phyloP scores from a whole-genome alignment of 106 monocot species.

The Dendrobium chrysotoxum region DNA sequence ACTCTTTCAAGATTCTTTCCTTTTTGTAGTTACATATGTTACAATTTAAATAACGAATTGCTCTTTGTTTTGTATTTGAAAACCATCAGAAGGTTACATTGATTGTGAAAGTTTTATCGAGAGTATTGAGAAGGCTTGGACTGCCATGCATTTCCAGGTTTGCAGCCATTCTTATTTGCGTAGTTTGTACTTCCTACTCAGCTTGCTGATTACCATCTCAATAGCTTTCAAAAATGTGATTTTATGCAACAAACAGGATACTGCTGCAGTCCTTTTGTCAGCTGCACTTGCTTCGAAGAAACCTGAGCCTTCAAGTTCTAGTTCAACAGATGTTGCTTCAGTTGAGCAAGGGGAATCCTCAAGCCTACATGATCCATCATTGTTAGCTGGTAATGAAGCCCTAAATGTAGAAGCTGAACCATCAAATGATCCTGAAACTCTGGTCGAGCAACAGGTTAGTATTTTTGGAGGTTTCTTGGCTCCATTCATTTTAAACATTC shows the following conservation, averaged over 20 bases:
- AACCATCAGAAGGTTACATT: slow-evolving; percentile 62
- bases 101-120: slow-evolving; percentile 42
- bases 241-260: slow-evolving; percentile 29
- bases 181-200: background rate
- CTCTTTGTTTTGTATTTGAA: slow-evolving; percentile 3
- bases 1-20: slow-evolving; percentile 1
- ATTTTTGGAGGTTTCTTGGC: slow-evolving; percentile 12
- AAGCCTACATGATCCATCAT: slow-evolving; percentile 22
- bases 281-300: slow-evolving; percentile 65
- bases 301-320: slow-evolving; percentile 23
- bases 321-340: slow-evolving; percentile 6
- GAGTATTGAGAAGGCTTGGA: slow-evolving; percentile 74
- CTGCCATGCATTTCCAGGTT: slow-evolving; percentile 71
- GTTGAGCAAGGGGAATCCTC: slow-evolving; percentile 25
- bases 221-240: background rate
- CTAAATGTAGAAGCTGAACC: slow-evolving; percentile 7
- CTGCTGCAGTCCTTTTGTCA: slow-evolving; percentile 49
- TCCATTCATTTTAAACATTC: background rate
- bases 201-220: background rate
- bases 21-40: background rate
- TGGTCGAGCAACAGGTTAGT: slow-evolving; percentile 7
- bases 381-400: slow-evolving; percentile 23
- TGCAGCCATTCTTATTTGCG: background rate
- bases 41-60: background rate
- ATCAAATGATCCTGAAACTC: slow-evolving; percentile 15